Evolutionary conservation across 495 filamentous ascomycete species (phyloP).

Genomic region (Penicillium canariense): DNA sequence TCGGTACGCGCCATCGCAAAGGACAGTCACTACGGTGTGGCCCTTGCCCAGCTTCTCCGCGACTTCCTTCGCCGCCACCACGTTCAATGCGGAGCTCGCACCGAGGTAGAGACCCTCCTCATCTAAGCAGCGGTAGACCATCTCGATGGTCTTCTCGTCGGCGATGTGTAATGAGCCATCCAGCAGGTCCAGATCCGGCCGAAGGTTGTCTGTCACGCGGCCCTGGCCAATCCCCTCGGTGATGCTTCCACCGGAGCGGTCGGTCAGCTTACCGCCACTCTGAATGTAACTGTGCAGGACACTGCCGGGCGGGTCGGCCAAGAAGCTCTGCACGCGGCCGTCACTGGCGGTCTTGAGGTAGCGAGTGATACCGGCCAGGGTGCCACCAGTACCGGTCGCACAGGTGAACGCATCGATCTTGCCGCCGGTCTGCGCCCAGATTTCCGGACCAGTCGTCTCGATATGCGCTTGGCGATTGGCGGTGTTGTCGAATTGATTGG

Average conservation of each 20-base stretch:
- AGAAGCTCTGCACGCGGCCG: constrained; percentile 80
- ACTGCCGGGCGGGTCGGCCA: constrained; percentile 90
- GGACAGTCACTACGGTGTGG: constrained; percentile 86
- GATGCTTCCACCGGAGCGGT: constrained; percentile 84
- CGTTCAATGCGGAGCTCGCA: constrained; percentile 88
- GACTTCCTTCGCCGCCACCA: constrained; percentile 91
- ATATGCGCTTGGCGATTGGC: constrained; percentile 94
- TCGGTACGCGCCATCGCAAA: constrained; percentile 93
- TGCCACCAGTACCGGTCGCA: constrained; percentile 89
- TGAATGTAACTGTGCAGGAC: constrained; percentile 90
- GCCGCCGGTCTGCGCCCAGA: constrained; percentile 91
- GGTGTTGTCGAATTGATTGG: constrained; percentile 96
- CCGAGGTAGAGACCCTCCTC: constrained; percentile 97
- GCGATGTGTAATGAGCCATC: constrained; percentile 84
- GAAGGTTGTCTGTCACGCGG: constrained; percentile 89
- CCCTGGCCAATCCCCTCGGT: constrained; percentile 98
- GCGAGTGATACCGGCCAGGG: constrained; percentile 82
- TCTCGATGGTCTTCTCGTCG: constrained; percentile 93
- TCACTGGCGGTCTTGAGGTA: constrained; percentile 83
- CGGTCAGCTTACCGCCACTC: constrained; percentile 75
- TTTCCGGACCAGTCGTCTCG: constrained; percentile 95
- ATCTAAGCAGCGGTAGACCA: constrained; percentile 96
- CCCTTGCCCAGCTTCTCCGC: constrained; percentile 87
- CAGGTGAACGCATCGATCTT: constrained; percentile 93
- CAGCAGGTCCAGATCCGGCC: constrained; percentile 77